Evolutionary conservation across 2,329 filamentous ascomycete genomes (phyloP).

Genomic region (Aureobasidium sp.): DNA sequence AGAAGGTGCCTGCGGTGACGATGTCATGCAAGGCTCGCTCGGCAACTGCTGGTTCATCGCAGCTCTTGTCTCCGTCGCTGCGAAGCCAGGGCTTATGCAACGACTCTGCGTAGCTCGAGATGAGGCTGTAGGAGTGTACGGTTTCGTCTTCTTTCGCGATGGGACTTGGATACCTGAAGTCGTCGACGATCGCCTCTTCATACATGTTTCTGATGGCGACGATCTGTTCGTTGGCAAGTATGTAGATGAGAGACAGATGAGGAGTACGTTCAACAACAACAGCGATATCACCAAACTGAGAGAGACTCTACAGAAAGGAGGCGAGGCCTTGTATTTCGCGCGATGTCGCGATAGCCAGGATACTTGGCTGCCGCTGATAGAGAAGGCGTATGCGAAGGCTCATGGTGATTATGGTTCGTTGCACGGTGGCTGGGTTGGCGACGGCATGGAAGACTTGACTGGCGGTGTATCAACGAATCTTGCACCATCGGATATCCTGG

Average conservation of each 20-base stretch:
- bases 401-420: conserved; percentile 74
- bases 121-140: conserved; percentile 70
- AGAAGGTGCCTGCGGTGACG: conserved; percentile 67
- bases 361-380: conserved; percentile 73
- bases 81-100: conserved; percentile 65
- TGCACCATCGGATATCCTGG: conserved; percentile 50
- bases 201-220: conserved; percentile 76
- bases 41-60: conserved; percentile 87
- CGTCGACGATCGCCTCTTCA: conserved; percentile 82
- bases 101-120: conserved; percentile 66
- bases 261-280: conserved; percentile 8
- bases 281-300: conserved; percentile 40
- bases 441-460: conserved; percentile 53
- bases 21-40: conserved; percentile 69
- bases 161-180: conserved; percentile 90
- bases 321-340: conserved; percentile 70
- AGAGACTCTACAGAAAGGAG: conserved; percentile 58
- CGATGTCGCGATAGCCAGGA: conserved; percentile 65
- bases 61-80: conserved; percentile 68
- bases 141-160: conserved; percentile 77
- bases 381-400: conserved; percentile 79
- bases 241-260: neutral
- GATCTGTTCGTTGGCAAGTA: conserved; percentile 43
- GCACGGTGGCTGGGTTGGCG: conserved; percentile 63
- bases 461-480: conserved; percentile 44